phyloP scores from a whole-genome alignment of 2,329 filamentous ascomycete genomes.

The Microdochium paspali region DNA sequence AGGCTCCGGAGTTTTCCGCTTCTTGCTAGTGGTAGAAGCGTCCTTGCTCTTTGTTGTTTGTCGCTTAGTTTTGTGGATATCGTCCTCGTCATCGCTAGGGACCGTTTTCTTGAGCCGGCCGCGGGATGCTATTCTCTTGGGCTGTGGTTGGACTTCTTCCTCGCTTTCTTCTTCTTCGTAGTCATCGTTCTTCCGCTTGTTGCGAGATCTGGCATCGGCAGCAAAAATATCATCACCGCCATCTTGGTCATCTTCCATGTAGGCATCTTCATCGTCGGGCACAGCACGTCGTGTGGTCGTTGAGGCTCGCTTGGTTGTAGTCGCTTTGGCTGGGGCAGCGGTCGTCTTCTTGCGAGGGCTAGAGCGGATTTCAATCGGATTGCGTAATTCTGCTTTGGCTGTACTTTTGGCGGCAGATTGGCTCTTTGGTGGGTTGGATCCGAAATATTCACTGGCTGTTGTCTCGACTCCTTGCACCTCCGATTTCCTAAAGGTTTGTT shows the following conservation, averaged over 20 bases:
- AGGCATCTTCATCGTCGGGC: constrained; percentile 44
- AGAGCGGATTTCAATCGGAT: constrained; percentile 10
- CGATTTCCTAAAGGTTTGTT: constrained; percentile 21
- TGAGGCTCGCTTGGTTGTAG: constrained; percentile 31
- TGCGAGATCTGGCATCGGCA: constrained; percentile 55
- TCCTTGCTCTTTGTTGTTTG: constrained; percentile 44
- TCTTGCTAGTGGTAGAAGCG: constrained; percentile 26
- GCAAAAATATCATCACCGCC: constrained; percentile 80
- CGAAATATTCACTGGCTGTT: constrained; percentile 49
- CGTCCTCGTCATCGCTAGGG: constrained; percentile 14
- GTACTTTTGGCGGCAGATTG: constrained; percentile 24
- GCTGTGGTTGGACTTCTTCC: constrained; percentile 53
- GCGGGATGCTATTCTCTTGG: constrained; percentile 45
- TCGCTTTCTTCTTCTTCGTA: constrained; percentile 68
- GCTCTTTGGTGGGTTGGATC: constrained; percentile 30
- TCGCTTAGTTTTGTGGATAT: constrained; percentile 6
- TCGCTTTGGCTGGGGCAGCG: constrained; percentile 10
- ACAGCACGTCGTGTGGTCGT: constrained; percentile 28
- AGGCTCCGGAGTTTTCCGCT: constrained; percentile 47
- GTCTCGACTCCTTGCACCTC: constrained; percentile 39
- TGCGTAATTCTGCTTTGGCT: constrained; percentile 34
- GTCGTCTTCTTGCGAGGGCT: constrained; percentile 39
- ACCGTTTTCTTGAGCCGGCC: constrained; percentile 24
- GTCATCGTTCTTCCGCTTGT: constrained; percentile 63
- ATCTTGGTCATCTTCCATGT: constrained; percentile 58